Base-by-base conservation (phyloP, 1,284 basidiomycete genomes). In the Termitomyces sp. region DNA sequence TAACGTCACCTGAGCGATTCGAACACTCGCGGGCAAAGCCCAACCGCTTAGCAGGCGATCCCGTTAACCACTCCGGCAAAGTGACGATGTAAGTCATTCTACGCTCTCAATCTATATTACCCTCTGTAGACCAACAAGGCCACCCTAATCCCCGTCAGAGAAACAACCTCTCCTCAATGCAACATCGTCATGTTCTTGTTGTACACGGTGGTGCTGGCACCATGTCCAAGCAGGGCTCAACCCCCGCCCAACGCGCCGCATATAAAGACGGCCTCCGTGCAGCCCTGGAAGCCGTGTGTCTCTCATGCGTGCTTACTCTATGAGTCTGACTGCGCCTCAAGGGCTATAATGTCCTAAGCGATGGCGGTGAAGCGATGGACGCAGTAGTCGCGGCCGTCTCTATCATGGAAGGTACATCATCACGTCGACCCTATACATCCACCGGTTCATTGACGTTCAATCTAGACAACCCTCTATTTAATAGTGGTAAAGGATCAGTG, bases 31-130 rank as follows among this genome's bases (percentile, higher is more conserved):
- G 84, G 78, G 77, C 84, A 86, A 84, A 86, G 86, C 76, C 79
- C 85, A 88, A 85, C 84, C 86, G 85, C 86, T 52, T 57, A 88
- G 86, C 86, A 89, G 86, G 87, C 86, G 86, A 89, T 88, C 86
- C 86, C 86, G 86, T 88, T 88, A 88, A 89, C 86, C 86, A 88
- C 87, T 89, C 87, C 86, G 86, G 86, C 86, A 89, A 89, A 87
- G 86, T 87, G 86, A 88, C 85, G 26, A 39, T 53, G 24, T 47
- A 0, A 24, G 2, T 1, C 0, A 1, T 0, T 3, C 6, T 1
- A n/a, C 34, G 7, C 2, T 7, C 2, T 7, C 1, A 0, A 36
- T n/a, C 15, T n/a, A 36, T 36, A 15, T 36, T 15, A 36, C 15
- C 5, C 7, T 3, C 2, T 24, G 24, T 5, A 24, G 24, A 24